Base-by-base conservation (phyloP, 2,329 filamentous ascomycete genomes). In the Helotiales sp. region DNA sequence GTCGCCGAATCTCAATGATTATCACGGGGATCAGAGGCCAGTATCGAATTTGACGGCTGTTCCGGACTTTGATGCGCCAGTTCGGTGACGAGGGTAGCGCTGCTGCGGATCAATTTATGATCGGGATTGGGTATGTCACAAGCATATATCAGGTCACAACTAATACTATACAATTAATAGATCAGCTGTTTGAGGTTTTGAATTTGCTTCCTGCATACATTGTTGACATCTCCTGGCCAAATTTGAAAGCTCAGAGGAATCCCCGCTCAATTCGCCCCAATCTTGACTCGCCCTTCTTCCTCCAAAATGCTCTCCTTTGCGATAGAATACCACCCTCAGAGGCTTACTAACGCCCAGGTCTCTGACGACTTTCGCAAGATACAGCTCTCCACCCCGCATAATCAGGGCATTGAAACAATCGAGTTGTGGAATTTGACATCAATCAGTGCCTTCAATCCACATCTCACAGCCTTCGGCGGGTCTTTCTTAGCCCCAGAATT, bases 361-460 rank as follows among this genome's bases (percentile, higher is more conserved):
- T 13, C 22, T 13, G 20, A 2, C 13, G 2, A 20, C 22, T n/a
- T n/a, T n/a, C 22, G 20, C 45, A 24, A n/a, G n/a, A n/a, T n/a
- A n/a, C 10, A 10, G 4, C 3, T 10, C 20, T 13, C 22, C 22
- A 49, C 24, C n/a, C 13, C 3, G 49, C 2, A 7, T 15, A 13
- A 24, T 52, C 49, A 57, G 6, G 54, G 54, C 32, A 57, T 26
- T 15, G 54, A 57, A 5, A 24, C 13, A 17, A 24, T 55, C 17
- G 30, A 59, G 32, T 17, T 47, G 24, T 69, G 63, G 45, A 71
- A 69, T 24, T 43, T 64, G 13, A 69, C 60, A 61, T 67, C 52
- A 17, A 64, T 52, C 40, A 69, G 54, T 17, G 63, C 61, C 28
- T 52, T 68, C 45, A 69, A 34, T 6, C 47, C 50, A 63, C 60